Percentiles rank a stretch among this genome's conserved stretches.
These are phyloP conservation scores for Lactarius pseudohatsudake DNA, from an alignment of 768 basidiomycete species.

Conservation along the genomic window DNA sequence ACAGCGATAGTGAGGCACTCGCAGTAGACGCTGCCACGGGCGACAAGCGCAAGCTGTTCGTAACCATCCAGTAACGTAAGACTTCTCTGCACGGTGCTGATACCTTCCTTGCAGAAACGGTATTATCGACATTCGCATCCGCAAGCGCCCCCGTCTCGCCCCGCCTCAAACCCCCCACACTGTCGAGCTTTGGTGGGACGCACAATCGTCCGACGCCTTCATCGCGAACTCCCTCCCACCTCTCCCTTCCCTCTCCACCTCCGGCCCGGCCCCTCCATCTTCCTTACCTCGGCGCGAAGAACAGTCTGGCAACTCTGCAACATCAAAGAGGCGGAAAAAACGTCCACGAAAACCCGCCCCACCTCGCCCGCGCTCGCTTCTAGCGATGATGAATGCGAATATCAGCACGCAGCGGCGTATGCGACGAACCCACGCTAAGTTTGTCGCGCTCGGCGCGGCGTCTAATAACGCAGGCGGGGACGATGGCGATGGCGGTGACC, in stretches of 20 bases:
- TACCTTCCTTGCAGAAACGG: conserved; percentile 32
- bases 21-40: conserved; percentile 43
- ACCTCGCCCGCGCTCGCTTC: conserved; percentile 42
- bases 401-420: conserved; percentile 73
- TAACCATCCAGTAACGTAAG: neutral
- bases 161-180: conserved; percentile 22
- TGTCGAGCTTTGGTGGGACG: conserved; percentile 30
- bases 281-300: conserved; percentile 28
- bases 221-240: conserved; percentile 28
- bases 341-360: conserved; percentile 34
- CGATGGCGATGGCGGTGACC: conserved; percentile 29
- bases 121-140: conserved; percentile 46
- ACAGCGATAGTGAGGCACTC: conserved; percentile 34
- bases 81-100: neutral
- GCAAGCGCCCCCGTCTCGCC: conserved; percentile 61
- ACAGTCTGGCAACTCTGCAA: conserved; percentile 31
- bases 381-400: conserved; percentile 74
- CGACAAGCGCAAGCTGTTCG: conserved; percentile 63
- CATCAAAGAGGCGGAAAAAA: conserved; percentile 37
- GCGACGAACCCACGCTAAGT: conserved; percentile 69
- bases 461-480: conserved; percentile 36
- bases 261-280: conserved; percentile 29
- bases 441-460: conserved; percentile 52
- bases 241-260: conserved; percentile 26
- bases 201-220: conserved; percentile 27